Conservation (phyloP, 805 yeast species). For the Candida andamanensis region DNA sequence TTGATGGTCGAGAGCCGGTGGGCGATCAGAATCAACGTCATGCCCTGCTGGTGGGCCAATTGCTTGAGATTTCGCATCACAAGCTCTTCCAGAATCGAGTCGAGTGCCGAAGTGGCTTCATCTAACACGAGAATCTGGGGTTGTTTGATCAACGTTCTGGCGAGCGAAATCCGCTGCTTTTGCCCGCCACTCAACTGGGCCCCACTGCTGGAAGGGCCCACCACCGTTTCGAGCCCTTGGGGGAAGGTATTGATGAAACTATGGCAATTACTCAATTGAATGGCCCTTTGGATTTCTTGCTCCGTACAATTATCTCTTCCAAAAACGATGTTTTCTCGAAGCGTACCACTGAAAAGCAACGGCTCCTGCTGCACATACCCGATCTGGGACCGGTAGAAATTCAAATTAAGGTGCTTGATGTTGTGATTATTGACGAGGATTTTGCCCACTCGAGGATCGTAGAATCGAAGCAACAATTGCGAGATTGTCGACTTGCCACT, state of each 20-base stretch:
- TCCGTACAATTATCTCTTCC: conserved; percentile 59
- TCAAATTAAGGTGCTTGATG: conserved; percentile 60
- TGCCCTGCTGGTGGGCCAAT: conserved; percentile 45
- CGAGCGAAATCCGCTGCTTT: conserved; percentile 87
- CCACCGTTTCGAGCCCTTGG: conserved; percentile 70
- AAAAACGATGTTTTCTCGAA: conserved; percentile 77
- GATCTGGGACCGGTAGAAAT: conserved; percentile 63
- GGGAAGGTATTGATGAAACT: conserved; percentile 73
- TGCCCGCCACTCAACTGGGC: conserved; percentile 90
- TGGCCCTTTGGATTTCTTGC: conserved; percentile 56
- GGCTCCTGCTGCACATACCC: conserved; percentile 97
- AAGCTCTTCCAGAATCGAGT: conserved; percentile 79
- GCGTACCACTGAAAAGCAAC: conserved; percentile 76
- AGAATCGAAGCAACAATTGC: conserved; percentile 73
- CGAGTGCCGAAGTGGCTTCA: conserved; percentile 93
- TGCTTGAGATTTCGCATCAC: conserved; percentile 67
- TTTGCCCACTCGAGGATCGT: conserved; percentile 67
- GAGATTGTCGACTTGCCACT: conserved; percentile 91
- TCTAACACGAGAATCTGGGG: conserved; percentile 83
- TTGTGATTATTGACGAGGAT: conserved; percentile 62
- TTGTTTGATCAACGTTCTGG: conserved; percentile 73
- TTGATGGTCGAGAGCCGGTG: conserved; percentile 86
- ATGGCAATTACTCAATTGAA: conserved; percentile 66
- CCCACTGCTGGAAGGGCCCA: conserved; percentile 70
- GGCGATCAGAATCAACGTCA: conserved; percentile 83